These are phyloP conservation scores for Hyphopichia buzzinii DNA, from an alignment of 1,139 yeast genomes.

Conservation along the genomic window DNA sequence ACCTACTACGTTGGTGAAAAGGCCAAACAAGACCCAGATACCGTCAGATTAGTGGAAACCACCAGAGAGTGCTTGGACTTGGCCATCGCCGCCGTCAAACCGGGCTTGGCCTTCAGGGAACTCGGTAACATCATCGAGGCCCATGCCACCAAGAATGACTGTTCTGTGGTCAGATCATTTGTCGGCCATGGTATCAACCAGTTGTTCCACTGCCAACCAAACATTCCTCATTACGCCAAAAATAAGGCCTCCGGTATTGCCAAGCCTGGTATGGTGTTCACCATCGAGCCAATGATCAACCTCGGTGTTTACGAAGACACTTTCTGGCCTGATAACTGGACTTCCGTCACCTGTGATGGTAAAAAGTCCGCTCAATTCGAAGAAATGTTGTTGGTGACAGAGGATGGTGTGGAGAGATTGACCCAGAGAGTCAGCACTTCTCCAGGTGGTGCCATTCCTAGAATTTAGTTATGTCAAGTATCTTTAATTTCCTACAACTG, in stretches of 20 bases:
- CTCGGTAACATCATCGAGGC: constrained; percentile 87
- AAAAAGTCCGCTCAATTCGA: constrained; percentile 90
- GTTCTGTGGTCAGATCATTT: constrained; percentile 86
- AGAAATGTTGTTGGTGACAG: constrained; percentile 90
- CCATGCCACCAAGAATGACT: constrained; percentile 74
- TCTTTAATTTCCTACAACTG: constrained; percentile 3
- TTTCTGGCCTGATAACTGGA: constrained; percentile 99
- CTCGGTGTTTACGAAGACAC: constrained; percentile 80
- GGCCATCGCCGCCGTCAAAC: constrained; percentile 84
- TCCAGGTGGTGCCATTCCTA: constrained; percentile 83
- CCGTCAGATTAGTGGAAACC: constrained; percentile 88
- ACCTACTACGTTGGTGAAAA: constrained; percentile 96
- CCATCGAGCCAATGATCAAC: constrained; percentile 97
- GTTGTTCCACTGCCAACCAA: constrained; percentile 90
- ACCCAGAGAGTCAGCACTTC: constrained; percentile 75
- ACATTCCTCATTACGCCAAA: constrained; percentile 89
- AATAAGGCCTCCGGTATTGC: constrained; percentile 93
- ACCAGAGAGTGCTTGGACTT: constrained; percentile 84
- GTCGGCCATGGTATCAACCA: constrained; percentile 94
- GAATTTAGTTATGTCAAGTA: constrained; percentile 35
- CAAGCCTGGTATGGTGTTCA: constrained; percentile 95
- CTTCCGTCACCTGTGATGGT: constrained; percentile 87
- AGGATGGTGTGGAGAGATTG: constrained; percentile 87
- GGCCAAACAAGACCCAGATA: constrained; percentile 70
- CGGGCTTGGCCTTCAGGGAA: constrained; percentile 86